A percentile compares a stretch with the other conserved stretches of the same genome.
Conservation (phyloP, 225 moss, liverwort and hornwort species). For the Physcomitrium patens region DNA sequence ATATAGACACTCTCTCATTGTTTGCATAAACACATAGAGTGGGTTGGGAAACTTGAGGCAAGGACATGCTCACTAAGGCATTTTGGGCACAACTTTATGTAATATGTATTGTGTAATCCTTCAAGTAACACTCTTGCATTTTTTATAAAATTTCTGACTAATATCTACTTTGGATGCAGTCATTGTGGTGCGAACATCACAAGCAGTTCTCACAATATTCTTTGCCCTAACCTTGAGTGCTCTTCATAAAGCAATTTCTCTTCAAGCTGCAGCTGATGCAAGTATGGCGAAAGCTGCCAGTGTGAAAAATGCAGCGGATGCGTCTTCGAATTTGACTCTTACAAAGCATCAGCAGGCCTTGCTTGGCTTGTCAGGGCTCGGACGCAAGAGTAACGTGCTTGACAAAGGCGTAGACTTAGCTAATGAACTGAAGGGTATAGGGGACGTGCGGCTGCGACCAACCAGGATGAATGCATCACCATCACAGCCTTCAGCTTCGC, state of each 20-base stretch:
- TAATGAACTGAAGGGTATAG: constrained; percentile 43
- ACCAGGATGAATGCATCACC: constrained; percentile 68
- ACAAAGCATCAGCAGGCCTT: constrained; percentile 72
- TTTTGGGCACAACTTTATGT: neutral
- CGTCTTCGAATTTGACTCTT: constrained; percentile 38
- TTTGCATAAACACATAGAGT: neutral
- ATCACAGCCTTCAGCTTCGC: constrained; percentile 45
- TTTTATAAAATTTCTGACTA: constrained; percentile 23
- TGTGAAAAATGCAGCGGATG: constrained; percentile 32
- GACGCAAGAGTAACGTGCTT: constrained; percentile 36
- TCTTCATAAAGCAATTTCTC: constrained; percentile 72
- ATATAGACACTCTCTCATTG: constrained; percentile 6
- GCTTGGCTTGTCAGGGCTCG: constrained; percentile 52
- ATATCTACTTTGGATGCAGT: constrained; percentile 46
- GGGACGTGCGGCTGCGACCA: constrained; percentile 56
- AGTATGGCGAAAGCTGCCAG: constrained; percentile 48
- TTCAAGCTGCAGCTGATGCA: constrained; percentile 68
- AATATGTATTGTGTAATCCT: neutral
- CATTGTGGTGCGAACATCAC: constrained; percentile 54
- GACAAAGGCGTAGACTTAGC: constrained; percentile 42
- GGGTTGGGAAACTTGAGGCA: neutral
- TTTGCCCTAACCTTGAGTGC: constrained; percentile 77
- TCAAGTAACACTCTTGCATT: neutral
- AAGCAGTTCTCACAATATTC: constrained; percentile 51
- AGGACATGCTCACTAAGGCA: neutral